Evolutionary conservation across 768 basidiomycete genomes (phyloP).

Genomic region (Auriscalpium vulgare): DNA sequence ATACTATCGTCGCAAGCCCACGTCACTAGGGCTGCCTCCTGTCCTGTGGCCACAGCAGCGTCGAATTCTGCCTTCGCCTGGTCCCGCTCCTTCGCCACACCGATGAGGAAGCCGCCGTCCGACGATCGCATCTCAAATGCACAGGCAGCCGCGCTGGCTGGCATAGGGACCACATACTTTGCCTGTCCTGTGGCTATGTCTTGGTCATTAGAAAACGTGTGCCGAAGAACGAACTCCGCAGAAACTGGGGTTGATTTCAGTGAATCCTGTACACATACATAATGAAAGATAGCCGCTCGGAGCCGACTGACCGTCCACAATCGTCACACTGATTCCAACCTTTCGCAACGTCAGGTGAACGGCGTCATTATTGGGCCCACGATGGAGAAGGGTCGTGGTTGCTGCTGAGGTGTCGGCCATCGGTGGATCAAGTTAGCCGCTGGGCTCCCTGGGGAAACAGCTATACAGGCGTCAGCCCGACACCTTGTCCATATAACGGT

Average conservation of each 20-base stretch:
- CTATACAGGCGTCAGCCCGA: no score
- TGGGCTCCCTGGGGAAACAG: no score
- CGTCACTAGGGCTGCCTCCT: constrained; percentile 37
- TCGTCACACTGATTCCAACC: background rate
- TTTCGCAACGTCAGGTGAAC: background rate
- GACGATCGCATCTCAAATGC: constrained; percentile 41
- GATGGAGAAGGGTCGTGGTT: background rate
- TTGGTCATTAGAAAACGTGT: background rate
- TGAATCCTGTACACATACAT: background rate
- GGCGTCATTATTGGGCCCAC: background rate
- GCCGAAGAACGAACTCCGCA: background rate
- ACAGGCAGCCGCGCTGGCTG: constrained; percentile 45
- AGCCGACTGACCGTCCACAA: background rate
- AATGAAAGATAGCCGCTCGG: background rate
- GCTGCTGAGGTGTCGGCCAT: no score
- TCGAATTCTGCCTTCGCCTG: constrained; percentile 34
- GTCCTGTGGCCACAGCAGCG: constrained; percentile 32
- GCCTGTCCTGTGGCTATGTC: constrained; percentile 28
- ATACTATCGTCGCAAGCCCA: constrained; percentile 45
- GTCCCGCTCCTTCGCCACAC: constrained; percentile 40
- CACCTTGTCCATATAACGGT: no score
- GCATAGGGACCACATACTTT: constrained; percentile 53
- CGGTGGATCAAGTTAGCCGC: no score
- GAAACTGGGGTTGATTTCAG: background rate
- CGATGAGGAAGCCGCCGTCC: constrained; percentile 35